phyloP scores from a whole-genome alignment of 1,139 yeast species.

The Barnettozyma hawaiiensis region DNA sequence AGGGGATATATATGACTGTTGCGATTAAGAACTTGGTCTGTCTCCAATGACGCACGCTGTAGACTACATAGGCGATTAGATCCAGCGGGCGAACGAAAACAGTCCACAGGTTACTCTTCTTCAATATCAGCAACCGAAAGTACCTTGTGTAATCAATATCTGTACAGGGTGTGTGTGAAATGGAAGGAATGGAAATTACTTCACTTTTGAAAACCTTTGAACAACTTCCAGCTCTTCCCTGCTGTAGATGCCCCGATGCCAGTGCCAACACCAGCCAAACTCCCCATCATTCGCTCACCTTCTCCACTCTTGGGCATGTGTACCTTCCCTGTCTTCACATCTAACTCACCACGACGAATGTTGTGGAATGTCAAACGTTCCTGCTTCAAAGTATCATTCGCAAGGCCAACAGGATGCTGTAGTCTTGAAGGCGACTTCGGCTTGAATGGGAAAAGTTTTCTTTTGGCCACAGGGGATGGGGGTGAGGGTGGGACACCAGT shows the following conservation, averaged over 20 bases:
- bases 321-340: slow-evolving; percentile 13
- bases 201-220: slow-evolving; percentile 2
- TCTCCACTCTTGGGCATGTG: slow-evolving; percentile 9
- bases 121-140: no score
- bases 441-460: slow-evolving; percentile 18
- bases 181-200: neutral
- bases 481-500: slow-evolving; percentile 24
- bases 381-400: slow-evolving; percentile 21
- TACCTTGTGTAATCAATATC: no score
- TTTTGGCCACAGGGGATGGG: slow-evolving; percentile 17
- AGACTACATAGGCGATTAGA: no score
- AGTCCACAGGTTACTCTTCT: no score
- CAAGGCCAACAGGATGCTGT: slow-evolving; percentile 10
- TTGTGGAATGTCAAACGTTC: slow-evolving; percentile 22
- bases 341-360: slow-evolving; percentile 19
- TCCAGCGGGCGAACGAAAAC: no score
- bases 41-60: no score
- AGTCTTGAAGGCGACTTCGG: slow-evolving; percentile 15
- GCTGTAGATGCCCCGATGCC: neutral
- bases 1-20: no score
- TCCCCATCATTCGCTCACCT: slow-evolving; percentile 7
- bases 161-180: no score
- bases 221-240: slow-evolving; percentile 6
- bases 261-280: slow-evolving; percentile 3
- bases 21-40: no score